Percentiles rank a stretch among this genome's conserved stretches.
Conservation (phyloP, 768 basidiomycete genomes). For the Paxillus rubicundulus region DNA sequence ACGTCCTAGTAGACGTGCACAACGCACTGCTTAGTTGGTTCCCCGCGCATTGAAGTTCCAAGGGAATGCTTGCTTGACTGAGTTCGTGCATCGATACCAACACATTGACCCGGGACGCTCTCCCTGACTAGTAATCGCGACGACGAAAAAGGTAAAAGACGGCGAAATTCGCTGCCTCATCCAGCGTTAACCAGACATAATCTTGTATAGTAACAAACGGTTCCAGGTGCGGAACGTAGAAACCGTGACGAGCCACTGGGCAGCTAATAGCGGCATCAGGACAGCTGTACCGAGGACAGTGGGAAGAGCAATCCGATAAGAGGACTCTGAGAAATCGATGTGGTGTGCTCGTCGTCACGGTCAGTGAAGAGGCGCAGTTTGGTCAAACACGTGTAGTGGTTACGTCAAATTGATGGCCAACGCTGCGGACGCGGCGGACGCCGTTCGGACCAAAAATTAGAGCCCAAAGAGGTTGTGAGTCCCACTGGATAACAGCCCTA, state of each 20-base stretch:
- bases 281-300: not conserved
- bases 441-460: conserved; percentile 21
- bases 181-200: not conserved
- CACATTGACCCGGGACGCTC: too few species aligned
- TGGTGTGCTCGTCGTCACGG: conserved; percentile 22
- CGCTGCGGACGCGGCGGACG: conserved; percentile 11
- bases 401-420: conserved; percentile 16
- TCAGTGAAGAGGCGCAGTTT: conserved; percentile 13
- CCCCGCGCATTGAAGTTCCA: too few species aligned
- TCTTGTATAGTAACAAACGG: not conserved
- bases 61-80: too few species aligned
- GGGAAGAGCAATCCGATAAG: not conserved
- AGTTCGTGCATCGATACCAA: too few species aligned
- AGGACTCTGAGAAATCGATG: not conserved
- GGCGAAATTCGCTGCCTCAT: too few species aligned
- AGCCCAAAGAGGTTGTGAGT: conserved; percentile 4
- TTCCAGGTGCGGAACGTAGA: not conserved
- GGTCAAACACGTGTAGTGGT: conserved; percentile 9
- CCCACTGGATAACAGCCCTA: conserved; percentile 14
- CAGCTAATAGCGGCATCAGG: not conserved
- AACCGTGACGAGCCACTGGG: not conserved
- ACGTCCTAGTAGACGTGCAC: too few species aligned
- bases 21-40: too few species aligned
- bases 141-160: too few species aligned
- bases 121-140: too few species aligned